Base-by-base conservation (phyloP, 768 basidiomycete species). In the Leccinum longicurvipes region DNA sequence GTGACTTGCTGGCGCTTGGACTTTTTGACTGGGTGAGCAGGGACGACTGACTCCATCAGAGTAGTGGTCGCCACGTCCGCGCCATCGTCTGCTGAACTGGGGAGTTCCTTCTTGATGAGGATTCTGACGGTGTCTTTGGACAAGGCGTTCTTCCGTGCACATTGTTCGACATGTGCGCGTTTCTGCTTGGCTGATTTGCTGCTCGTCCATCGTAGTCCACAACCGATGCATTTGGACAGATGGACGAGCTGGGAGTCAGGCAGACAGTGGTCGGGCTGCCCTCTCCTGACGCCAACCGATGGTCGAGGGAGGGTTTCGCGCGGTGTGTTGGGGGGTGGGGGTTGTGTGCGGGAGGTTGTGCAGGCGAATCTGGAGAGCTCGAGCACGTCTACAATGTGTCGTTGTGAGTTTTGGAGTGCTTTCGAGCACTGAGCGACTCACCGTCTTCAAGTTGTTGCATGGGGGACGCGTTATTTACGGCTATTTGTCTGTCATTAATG, bases 191-290 rank as follows among this genome's bases (percentile, higher is more conserved):
- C 72, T 4, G 80, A 80, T 67, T 93, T 93, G 52, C 80, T 77
- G 12, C 81, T 72, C 4, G 87, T 92, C 91, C 91, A 93, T 1
- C 69, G 69, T 14, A 78, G 64, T 23, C 82, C 80, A 60, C 90
- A 92, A 34, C 79, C 76, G 44, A 90, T 74, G 61, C 90, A 92
- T 61, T 74, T 81, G 11, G 72, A 67, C 2, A 91, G 64, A 24
- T 66, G 77, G 2, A 66, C 65, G 5, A 89, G 65, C 24, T 86
- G 75, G 3, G 69, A 53, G 42, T 80, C 77, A 0, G 80, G 68
- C 56, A 85, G 74, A 47, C n/a, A n/a, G n/a, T 77, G 75, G 14
- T 64, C 63, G 1, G 66, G 55, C 3, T 39, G 23, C 24, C 42
- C 53, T 29, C 45, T 63, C n/a, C 58, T 63, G 58, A 58, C 14